These are phyloP conservation scores for Kalmusia sp. DNA, from an alignment of 2,329 filamentous ascomycete species.

Conservation along the genomic window DNA sequence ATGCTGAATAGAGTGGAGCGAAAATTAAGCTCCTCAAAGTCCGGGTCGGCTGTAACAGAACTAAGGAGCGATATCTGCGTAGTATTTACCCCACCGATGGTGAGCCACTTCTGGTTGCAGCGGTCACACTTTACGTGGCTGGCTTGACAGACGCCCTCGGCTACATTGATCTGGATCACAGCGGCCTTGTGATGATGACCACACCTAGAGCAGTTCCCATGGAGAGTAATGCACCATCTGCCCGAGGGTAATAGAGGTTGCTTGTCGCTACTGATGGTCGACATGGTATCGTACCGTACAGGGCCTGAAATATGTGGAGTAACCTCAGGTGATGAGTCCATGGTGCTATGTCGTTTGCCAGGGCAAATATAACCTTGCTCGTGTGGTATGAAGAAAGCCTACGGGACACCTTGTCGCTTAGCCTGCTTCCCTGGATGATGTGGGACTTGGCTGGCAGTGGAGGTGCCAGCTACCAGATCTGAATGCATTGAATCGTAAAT, in stretches of 20 bases:
- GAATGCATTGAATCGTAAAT: not conserved
- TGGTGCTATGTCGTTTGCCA: not conserved
- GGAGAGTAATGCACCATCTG: conserved; percentile 27
- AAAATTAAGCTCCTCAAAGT: conserved; percentile 22
- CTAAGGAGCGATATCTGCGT: conserved; percentile 36
- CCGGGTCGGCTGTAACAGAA: conserved; percentile 22
- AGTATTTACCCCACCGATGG: conserved; percentile 28
- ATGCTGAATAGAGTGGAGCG: conserved; percentile 25
- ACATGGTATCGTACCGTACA: conserved; percentile 22
- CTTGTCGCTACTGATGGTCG: conserved; percentile 24
- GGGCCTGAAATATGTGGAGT: not conserved
- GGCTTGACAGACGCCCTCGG: conserved; percentile 16
- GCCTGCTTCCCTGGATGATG: not conserved
- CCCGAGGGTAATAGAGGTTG: conserved; percentile 21
- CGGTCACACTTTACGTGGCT: conserved; percentile 30
- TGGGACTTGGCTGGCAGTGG: not conserved
- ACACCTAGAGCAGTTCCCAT: conserved; percentile 37
- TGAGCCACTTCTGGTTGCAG: conserved; percentile 33
- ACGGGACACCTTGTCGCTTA: not conserved
- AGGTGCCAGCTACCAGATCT: not conserved
- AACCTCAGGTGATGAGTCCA: conserved; percentile 5
- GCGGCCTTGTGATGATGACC: conserved; percentile 34
- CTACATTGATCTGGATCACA: conserved; percentile 24
- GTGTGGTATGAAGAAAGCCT: not conserved
- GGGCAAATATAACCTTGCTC: not conserved